phyloP scores from a whole-genome alignment of 352 stramenopile species.

The Phytophthora constricta region DNA sequence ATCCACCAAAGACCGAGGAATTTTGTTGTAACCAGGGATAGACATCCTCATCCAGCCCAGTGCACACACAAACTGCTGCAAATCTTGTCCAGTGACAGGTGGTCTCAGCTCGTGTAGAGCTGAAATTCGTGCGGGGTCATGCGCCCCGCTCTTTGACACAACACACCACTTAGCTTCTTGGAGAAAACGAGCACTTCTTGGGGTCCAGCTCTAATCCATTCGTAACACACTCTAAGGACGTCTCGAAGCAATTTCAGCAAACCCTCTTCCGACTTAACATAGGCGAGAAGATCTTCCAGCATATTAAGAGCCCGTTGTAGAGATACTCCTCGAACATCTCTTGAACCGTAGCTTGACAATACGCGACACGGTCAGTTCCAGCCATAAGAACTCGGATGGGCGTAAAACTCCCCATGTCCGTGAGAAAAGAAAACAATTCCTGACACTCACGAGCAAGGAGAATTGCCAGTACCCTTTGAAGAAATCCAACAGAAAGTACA shows the following conservation, averaged over 20 bases:
- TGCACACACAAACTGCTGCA: slow-evolving; percentile 17
- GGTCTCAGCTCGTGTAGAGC: not conserved
- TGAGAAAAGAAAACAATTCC: slow-evolving; percentile 13
- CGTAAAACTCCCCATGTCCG: slow-evolving; percentile 12
- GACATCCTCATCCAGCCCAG: slow-evolving; percentile 9
- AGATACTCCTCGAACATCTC: slow-evolving; percentile 20
- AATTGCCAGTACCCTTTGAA: slow-evolving; percentile 19
- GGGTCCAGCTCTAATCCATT: not conserved
- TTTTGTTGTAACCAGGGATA: slow-evolving; percentile 4
- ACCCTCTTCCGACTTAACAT: not conserved
- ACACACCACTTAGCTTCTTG: slow-evolving; percentile 9
- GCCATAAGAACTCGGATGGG: slow-evolving; percentile 20
- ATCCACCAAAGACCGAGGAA: not conserved
- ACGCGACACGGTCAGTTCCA: slow-evolving; percentile 4
- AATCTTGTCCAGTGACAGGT: slow-evolving; percentile 1
- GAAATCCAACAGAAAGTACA: slow-evolving; percentile 18
- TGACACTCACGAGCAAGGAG: slow-evolving; percentile 2
- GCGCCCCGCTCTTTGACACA: slow-evolving; percentile 1
- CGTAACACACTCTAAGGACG: not conserved
- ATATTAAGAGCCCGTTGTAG: slow-evolving; percentile 16
- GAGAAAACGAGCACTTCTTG: slow-evolving; percentile 9
- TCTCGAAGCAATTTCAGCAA: not conserved
- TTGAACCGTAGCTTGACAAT: slow-evolving; percentile 7
- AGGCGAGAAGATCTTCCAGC: slow-evolving; percentile 6
- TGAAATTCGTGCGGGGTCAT: slow-evolving; percentile 5